Base-by-base conservation (phyloP, 202 grass and related monocot species). In the Digitaria exilis region DNA sequence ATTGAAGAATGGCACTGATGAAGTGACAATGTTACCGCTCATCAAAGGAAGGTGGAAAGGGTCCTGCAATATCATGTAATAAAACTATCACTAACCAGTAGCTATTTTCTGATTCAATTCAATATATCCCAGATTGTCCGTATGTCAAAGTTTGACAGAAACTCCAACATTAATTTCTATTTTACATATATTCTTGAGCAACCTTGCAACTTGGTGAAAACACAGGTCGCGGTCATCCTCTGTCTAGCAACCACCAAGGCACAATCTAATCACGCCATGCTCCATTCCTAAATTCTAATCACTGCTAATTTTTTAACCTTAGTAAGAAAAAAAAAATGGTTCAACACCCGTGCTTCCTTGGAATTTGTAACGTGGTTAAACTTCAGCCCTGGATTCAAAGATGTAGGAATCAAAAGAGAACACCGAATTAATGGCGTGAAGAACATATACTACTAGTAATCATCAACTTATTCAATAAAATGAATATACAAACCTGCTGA, bases 401-500 rank as follows among this genome's bases (percentile, higher is more conserved):
- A 12, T 44, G 65, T 65, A 55, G 7, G 18, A 87, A 75, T 18
- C 43, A 21, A 63, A 76, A 70, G 21, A 18, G 24, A 52, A n/a
- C 7, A 7, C 13, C 0, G 9, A 26, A 43, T 52, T 69, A 79
- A n/a, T 19, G n/a, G 31, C 25, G 10, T 63, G 26, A 90, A 19
- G 21, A 48, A 21, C 82, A 54, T 69, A 55, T 52, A 70, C 9
- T 39, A 15, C 9, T 63, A 28, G n/a, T 50, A 28, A 28, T 50
- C 32, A 61, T 11, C 10, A 56, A 71, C 25, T 60, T 61, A 66
- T 49, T 45, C 34, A 39, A 5, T 77, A 24, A 43, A 26, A 28
- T 64, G 43, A 79, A 34, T 31, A 48, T 56, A 73, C 86, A 31
- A 84, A 90, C 93, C 93, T 98, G 91, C 73, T 98, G 93, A 39